Conservation (phyloP, 2,329 filamentous ascomycete species). For the Cladophialophora psammophila region DNA sequence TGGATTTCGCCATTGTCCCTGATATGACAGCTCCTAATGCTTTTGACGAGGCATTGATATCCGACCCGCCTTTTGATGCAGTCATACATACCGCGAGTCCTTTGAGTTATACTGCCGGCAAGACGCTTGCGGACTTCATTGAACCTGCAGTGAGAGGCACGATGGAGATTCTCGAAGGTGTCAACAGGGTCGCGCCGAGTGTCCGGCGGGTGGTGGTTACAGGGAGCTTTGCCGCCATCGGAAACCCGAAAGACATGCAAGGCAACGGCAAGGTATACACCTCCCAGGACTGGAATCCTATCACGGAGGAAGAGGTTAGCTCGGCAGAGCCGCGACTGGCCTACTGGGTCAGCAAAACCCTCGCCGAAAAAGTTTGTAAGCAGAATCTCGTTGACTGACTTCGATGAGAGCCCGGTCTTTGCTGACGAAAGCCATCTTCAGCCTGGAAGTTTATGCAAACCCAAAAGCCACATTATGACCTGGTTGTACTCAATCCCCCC, state of each 20-base stretch:
- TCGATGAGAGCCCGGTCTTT: too few relatives aligned
- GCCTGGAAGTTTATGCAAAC: slow-evolving; percentile 42
- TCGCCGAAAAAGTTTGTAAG: slow-evolving; percentile 32
- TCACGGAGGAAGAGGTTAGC: slow-evolving; percentile 49
- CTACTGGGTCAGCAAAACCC: slow-evolving; percentile 61
- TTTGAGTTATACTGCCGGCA: slow-evolving; percentile 75
- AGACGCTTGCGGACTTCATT: slow-evolving; percentile 66
- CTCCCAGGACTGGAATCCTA: slow-evolving; percentile 52
- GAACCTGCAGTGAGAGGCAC: slow-evolving; percentile 70
- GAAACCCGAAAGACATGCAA: slow-evolving; percentile 52
- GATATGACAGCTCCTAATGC: slow-evolving; percentile 74
- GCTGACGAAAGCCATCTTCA: background rate
- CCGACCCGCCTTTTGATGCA: slow-evolving; percentile 70
- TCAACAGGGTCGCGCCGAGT: slow-evolving; percentile 65
- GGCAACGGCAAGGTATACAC: slow-evolving; percentile 44
- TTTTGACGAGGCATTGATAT: slow-evolving; percentile 69
- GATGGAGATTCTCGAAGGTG: slow-evolving; percentile 66
- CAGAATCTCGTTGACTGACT: too few relatives aligned
- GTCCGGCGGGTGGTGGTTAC: slow-evolving; percentile 77
- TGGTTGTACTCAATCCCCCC: slow-evolving; percentile 54
- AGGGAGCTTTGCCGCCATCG: slow-evolving; percentile 70
- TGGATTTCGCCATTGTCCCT: slow-evolving; percentile 71
- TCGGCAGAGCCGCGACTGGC: slow-evolving; percentile 44
- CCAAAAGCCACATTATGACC: slow-evolving; percentile 43
- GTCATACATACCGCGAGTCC: slow-evolving; percentile 78